These are phyloP conservation scores for Wickerhamomyces rabaulensis DNA, from an alignment of 805 yeast species.

Conservation along the genomic window DNA sequence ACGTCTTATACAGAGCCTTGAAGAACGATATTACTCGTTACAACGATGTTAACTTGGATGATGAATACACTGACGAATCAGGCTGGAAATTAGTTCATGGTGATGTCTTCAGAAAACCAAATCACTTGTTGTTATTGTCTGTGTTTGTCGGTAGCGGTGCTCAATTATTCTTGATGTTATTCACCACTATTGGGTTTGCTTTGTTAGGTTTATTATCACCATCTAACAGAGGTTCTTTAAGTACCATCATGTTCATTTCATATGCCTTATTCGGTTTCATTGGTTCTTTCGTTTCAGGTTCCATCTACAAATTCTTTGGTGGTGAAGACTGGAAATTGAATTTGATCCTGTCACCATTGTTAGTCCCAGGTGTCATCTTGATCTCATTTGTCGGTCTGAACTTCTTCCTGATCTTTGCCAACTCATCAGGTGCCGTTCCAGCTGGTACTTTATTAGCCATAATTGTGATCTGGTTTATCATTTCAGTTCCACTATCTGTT, in stretches of 20 bases:
- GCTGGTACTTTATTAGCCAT: slow-evolving; percentile 82
- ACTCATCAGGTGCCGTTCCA: slow-evolving; percentile 94
- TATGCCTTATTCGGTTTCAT: slow-evolving; percentile 76
- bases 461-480: slow-evolving; percentile 74
- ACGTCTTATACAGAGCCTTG: slow-evolving; percentile 72
- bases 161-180: slow-evolving; percentile 74
- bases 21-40: slow-evolving; percentile 82
- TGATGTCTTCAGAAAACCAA: slow-evolving; percentile 87
- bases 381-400: slow-evolving; percentile 62
- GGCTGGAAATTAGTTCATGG: slow-evolving; percentile 98
- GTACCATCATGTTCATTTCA: slow-evolving; percentile 83
- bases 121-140: slow-evolving; percentile 62
- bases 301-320: slow-evolving; percentile 80
- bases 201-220: slow-evolving; percentile 88
- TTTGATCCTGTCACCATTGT: slow-evolving; percentile 71
- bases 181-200: slow-evolving; percentile 74
- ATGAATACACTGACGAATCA: slow-evolving; percentile 83
- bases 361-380: slow-evolving; percentile 81
- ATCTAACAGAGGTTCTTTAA: slow-evolving; percentile 87
- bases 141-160: slow-evolving; percentile 83
- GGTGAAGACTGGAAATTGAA: slow-evolving; percentile 91
- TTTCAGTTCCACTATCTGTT: slow-evolving; percentile 80
- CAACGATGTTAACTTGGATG: slow-evolving; percentile 83
- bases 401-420: slow-evolving; percentile 69
- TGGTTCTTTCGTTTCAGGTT: slow-evolving; percentile 86